Conservation (phyloP, 164 flowering plant species). For the Vitis amurensis region DNA sequence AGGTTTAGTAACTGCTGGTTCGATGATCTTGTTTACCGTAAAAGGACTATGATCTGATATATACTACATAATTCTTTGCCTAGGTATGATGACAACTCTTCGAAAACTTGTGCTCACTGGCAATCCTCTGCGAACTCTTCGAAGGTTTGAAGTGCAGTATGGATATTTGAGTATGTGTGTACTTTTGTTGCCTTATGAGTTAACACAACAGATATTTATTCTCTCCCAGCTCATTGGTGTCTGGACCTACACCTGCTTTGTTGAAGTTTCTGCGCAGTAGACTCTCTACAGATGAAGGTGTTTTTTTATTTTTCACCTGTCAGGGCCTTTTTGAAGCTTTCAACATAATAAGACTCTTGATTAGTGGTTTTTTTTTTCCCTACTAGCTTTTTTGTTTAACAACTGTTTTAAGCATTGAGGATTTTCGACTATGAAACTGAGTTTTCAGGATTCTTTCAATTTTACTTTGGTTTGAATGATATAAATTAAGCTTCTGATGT, state of each 20-base stretch:
- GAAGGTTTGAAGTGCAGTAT: constrained; percentile 57
- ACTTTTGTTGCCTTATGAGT: constrained; percentile 1
- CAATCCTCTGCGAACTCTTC: constrained; percentile 84
- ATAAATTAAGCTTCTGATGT: constrained; percentile 19
- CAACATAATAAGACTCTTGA: not conserved
- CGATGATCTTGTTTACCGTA: not conserved
- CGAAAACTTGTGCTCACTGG: constrained; percentile 83
- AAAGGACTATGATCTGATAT: constrained; percentile 1
- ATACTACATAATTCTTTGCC: constrained; percentile 1
- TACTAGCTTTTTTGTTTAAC: not conserved
- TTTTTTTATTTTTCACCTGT: no score
- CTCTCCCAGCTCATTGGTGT: constrained; percentile 68
- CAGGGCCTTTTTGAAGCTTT: not conserved
- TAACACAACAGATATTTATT: constrained; percentile 19
- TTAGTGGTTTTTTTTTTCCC: not conserved
- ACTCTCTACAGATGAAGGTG: constrained; percentile 76
- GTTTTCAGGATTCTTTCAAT: not conserved
- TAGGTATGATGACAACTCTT: constrained; percentile 88
- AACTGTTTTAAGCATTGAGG: not conserved
- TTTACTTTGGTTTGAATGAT: not conserved
- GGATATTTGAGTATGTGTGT: constrained; percentile 6
- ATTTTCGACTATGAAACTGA: not conserved
- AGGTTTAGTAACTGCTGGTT: not conserved
- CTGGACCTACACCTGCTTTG: constrained; percentile 83
- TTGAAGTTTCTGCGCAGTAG: constrained; percentile 80